Conservation (phyloP, 106 monocot species). For the Agapanthus africanus region DNA sequence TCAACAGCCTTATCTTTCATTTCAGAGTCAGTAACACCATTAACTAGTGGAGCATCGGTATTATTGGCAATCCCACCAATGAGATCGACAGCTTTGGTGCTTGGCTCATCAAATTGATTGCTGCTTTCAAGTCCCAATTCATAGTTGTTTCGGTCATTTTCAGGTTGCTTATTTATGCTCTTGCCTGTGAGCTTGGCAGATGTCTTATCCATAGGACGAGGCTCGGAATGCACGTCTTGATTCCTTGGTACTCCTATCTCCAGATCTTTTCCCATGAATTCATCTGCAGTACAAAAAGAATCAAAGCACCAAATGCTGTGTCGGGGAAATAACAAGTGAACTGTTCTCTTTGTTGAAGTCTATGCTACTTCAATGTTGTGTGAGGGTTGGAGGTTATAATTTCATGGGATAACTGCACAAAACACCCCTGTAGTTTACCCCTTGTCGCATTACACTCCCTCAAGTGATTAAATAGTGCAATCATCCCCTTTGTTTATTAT, state of each 20-base stretch:
- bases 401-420: too few species aligned
- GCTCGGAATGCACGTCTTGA: slow-evolving; percentile 9
- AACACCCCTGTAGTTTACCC: too few species aligned
- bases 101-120: slow-evolving; percentile 19
- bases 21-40: slow-evolving; percentile 17
- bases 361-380: too few species aligned
- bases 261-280: slow-evolving; percentile 50
- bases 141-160: slow-evolving; percentile 17
- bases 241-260: slow-evolving; percentile 35
- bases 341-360: background rate
- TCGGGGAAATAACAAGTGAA: background rate
- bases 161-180: slow-evolving; percentile 17
- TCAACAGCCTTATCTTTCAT: slow-evolving; percentile 35
- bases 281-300: slow-evolving; percentile 32
- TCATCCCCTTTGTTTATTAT: too few species aligned
- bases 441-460: too few species aligned
- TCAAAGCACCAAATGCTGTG: slow-evolving; percentile 4
- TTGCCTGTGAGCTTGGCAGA: slow-evolving; percentile 16
- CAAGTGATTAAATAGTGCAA: too few species aligned
- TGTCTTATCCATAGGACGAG: slow-evolving; percentile 22
- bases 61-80: slow-evolving; percentile 26
- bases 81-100: slow-evolving; percentile 24
- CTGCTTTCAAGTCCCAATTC: slow-evolving; percentile 6
- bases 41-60: slow-evolving; percentile 6
- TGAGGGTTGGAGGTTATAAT: too few species aligned